Evolutionary conservation across 129 eudicot genomes (phyloP), one percentile per base, ranked within the genome.

Genomic region (Ambrosia trifida): DNA sequence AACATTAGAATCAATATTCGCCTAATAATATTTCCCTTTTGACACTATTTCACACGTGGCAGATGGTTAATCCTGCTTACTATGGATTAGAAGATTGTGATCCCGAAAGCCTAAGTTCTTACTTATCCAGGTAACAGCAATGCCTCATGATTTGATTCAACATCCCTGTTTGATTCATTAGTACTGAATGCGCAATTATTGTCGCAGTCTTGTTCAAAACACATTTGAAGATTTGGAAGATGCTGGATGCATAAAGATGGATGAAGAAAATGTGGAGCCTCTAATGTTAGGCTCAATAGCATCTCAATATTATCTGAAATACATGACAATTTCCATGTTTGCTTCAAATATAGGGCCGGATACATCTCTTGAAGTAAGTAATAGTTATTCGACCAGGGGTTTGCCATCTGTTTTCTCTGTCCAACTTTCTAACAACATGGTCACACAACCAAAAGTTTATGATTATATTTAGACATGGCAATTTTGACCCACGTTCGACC

Each of bases 151-250:
- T 60, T 47, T 56, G 43, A 74, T 32, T 10, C 31, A 61, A 40
- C 38, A 61, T 16, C 40, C n/a, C 41, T 64, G 41, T 69, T 75
- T 7, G 14, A 49, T 65, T 64, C 36, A 56, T 20, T 46, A 31
- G 49, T 11, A 12, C 64, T 68, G 18, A 76, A 31, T 40, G 18
- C 32, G 36, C 64, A 58, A 52, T 62, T 76, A 70, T 33, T 14
- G 36, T 60, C 47, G 63, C 87, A 93, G 98, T 83, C 73, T 93
- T 69, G 96, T 80, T 49, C 85, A 85, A 43, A 82, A 79, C 76
- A 93, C 98, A 56, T 93, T 93, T 83, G 98, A 93, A 79, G 98
- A 93, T 83, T 85, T 93, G 72, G 98, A 93, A 87, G 98, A 93
- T 78, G 77, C 90, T 78, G 98, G 98, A 50, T 93, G 98, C 78